Base-by-base conservation (phyloP, 2,329 filamentous ascomycete genomes). In the Paracamarosporium sp. region DNA sequence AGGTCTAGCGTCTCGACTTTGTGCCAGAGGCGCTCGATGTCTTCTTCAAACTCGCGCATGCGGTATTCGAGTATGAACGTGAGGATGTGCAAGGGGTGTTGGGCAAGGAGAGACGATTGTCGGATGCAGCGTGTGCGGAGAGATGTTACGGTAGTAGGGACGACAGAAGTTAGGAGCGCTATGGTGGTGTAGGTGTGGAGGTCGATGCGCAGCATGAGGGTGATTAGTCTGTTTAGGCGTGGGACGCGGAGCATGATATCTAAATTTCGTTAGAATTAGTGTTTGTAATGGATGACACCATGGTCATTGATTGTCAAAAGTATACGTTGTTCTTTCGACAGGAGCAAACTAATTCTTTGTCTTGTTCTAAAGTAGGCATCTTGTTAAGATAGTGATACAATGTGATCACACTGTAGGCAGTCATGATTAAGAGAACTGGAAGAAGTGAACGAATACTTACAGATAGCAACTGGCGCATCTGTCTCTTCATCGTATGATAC, bases 231-330 rank as follows among this genome's bases (percentile, higher is more conserved):
- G 24, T 24, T 30, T 15, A 52, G 13, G 4, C 48, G 35, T 9
- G 48, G 48, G 11, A 52, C 25, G 48, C 48, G 48, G 24, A 52
- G 35, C n/a, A 52, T 25, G 5, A 52, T 22, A 17, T 52, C 48
- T 52, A 22, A n/a, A n/a, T n/a, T n/a, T 13, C 33, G 13, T 15
- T 30, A 13, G 12, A 33, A 24, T 47, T 20, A 47, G 27, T 20
- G 15, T n/a, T 44, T 44, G 40, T 33, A 6, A 20, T 12, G 22
- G 41, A 15, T 38, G 17, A 38, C 13, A n/a, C 4, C 6, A 28
- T 12, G 15, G 13, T 13, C 27, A 47, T 27, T 12, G 9, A 15
- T 4, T 17, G 40, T n/a, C n/a, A n/a, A n/a, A n/a, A n/a, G n/a
- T n/a, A n/a, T n/a, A n/a, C n/a, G n/a, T n/a, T n/a, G n/a, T n/a